phyloP scores from a whole-genome alignment of 352 stramenopile genomes.

The Phytophthora litchii region DNA sequence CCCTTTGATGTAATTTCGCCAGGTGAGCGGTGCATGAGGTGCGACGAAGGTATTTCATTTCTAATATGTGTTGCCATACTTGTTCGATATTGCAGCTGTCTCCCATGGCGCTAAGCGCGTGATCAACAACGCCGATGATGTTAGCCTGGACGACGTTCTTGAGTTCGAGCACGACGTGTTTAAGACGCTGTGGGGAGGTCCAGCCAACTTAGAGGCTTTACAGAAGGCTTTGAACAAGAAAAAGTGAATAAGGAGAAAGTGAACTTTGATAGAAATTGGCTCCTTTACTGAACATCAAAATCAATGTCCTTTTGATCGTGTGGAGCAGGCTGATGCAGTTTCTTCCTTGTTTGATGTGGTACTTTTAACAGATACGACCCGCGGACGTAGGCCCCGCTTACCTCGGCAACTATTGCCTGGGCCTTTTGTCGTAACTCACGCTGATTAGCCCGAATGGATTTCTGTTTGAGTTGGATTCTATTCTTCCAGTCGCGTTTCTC shows the following conservation, averaged over 20 bases:
- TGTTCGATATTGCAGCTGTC: conserved; percentile 43
- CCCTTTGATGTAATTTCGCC: conserved; percentile 52
- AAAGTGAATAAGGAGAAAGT: conserved; percentile 4
- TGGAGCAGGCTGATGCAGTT: not conserved
- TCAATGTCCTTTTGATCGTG: conserved; percentile 1
- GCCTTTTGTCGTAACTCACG: conserved; percentile 34
- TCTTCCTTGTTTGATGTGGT: conserved; percentile 3
- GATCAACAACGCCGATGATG: conserved; percentile 68
- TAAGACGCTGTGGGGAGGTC: conserved; percentile 68
- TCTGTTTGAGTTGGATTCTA: conserved; percentile 7
- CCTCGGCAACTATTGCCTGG: conserved; percentile 29
- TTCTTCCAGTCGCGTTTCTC: conserved; percentile 9
- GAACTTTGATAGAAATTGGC: not conserved
- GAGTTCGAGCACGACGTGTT: conserved; percentile 68
- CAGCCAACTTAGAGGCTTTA: conserved; percentile 66
- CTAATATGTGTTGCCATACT: not conserved
- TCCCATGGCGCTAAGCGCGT: conserved; percentile 67
- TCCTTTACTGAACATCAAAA: not conserved
- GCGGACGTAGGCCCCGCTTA: conserved; percentile 36
- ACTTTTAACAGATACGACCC: conserved; percentile 56
- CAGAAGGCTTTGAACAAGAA: conserved; percentile 55
- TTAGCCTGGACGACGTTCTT: conserved; percentile 61
- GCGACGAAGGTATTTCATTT: not conserved
- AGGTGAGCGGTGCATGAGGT: conserved; percentile 33
- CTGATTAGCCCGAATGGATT: conserved; percentile 13